These are phyloP conservation scores for Saccharomycopsis sp. DNA, from an alignment of 805 yeast genomes.

Conservation along the genomic window DNA sequence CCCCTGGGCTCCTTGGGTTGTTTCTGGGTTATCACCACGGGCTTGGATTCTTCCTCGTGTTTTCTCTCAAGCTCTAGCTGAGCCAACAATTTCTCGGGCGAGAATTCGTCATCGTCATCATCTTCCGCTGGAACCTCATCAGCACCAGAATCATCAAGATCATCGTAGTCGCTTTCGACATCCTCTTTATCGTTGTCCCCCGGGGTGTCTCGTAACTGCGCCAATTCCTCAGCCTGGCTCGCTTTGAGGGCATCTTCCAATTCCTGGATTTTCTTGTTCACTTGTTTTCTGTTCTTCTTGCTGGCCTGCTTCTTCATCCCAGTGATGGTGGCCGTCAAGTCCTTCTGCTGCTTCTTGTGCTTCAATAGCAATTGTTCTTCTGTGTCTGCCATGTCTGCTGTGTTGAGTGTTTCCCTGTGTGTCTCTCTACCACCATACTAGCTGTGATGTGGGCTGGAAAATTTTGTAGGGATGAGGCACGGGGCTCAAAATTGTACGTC, in stretches of 20 bases:
- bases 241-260: slow-evolving; percentile 47
- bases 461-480: too few relatives aligned
- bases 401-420: too few relatives aligned
- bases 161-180: slow-evolving; percentile 9
- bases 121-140: slow-evolving; percentile 26
- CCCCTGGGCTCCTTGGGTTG: slow-evolving; percentile 27
- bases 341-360: slow-evolving; percentile 63
- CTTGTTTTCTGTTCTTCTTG: slow-evolving; percentile 65
- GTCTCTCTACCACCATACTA: too few relatives aligned
- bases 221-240: slow-evolving; percentile 48
- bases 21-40: not conserved
- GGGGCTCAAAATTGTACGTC: too few relatives aligned
- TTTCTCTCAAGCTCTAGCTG: slow-evolving; percentile 39
- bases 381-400: too few relatives aligned
- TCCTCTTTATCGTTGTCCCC: slow-evolving; percentile 10
- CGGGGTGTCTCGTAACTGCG: slow-evolving; percentile 20
- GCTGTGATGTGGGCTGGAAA: too few relatives aligned
- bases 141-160: too few relatives aligned
- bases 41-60: slow-evolving; percentile 20
- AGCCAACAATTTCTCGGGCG: slow-evolving; percentile 62
- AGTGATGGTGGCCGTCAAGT: slow-evolving; percentile 57
- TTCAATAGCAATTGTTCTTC: slow-evolving; percentile 44
- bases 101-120: slow-evolving; percentile 39
- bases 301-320: slow-evolving; percentile 78
- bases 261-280: slow-evolving; percentile 47